Evolutionary conservation across 164 flowering plant species (phyloP).

Genomic region (Magnolia kwangsiensis): DNA sequence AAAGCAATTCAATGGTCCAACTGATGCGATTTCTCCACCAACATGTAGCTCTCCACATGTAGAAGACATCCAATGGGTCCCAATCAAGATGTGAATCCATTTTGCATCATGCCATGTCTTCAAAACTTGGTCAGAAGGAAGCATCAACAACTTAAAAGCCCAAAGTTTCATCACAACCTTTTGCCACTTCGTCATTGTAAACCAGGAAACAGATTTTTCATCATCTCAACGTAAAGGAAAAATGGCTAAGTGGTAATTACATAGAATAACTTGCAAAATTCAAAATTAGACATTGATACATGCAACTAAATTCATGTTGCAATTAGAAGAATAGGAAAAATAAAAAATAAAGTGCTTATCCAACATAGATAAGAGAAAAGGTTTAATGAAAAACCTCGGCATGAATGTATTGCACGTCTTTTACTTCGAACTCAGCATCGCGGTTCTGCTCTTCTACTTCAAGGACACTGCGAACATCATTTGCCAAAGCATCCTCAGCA

Average conservation of each 20-base stretch:
- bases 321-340: background rate
- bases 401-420: conserved; percentile 74
- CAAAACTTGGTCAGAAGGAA: no score
- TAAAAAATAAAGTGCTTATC: background rate
- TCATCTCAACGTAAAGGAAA: background rate
- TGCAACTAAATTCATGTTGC: background rate
- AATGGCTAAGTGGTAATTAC: background rate
- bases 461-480: conserved; percentile 53
- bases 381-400: conserved; percentile 55
- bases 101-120: background rate
- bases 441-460: conserved; percentile 56
- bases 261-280: background rate
- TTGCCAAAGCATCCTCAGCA: conserved; percentile 60
- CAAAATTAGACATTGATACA: background rate
- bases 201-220: background rate
- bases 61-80: background rate
- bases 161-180: background rate
- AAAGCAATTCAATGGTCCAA: background rate
- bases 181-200: background rate
- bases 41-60: background rate
- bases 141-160: background rate
- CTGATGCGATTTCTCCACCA: background rate
- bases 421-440: conserved; percentile 62
- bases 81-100: background rate
- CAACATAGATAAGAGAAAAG: background rate